Evolutionary conservation across 495 filamentous ascomycete genomes (phyloP).

Genomic region (Aspergillus affinis): DNA sequence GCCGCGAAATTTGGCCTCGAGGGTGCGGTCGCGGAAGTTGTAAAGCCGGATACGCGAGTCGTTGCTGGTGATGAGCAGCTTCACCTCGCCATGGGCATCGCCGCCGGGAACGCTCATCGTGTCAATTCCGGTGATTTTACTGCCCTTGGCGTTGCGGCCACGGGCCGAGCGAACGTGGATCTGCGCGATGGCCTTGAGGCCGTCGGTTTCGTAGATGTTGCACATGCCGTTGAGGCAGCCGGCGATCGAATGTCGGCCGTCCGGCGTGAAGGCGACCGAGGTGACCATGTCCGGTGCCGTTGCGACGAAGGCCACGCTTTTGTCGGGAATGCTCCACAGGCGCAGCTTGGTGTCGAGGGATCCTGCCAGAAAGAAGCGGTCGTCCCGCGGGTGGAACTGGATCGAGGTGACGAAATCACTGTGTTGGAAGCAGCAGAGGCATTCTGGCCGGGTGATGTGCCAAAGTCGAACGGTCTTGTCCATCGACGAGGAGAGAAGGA

Average conservation of each 20-base stretch:
- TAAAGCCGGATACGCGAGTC: conserved; percentile 94
- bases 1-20: conserved; percentile 90
- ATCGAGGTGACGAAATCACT: conserved; percentile 95
- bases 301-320: conserved; percentile 83
- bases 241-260: conserved; percentile 86
- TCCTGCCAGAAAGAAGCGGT: conserved; percentile 94
- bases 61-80: conserved; percentile 89
- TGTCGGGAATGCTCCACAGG: conserved; percentile 97
- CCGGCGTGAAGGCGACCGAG: conserved; percentile 88
- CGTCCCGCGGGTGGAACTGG: conserved; percentile 91
- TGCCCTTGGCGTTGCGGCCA: conserved; percentile 92
- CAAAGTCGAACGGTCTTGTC: conserved; percentile 96
- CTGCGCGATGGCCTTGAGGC: conserved; percentile 77
- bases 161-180: conserved; percentile 87
- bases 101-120: conserved; percentile 63
- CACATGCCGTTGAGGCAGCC: conserved; percentile 84
- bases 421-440: conserved; percentile 94
- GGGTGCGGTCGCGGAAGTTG: conserved; percentile 74
- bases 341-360: conserved; percentile 90
- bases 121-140: conserved; percentile 95
- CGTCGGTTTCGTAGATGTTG: conserved; percentile 93
- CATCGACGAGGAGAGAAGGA: conserved; percentile 94
- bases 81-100: conserved; percentile 69
- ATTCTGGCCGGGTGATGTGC: conserved; percentile 84
- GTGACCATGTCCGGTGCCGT: conserved; percentile 88